Percentiles rank a stretch among this genome's conserved stretches.
phyloP scores from a whole-genome alignment of 176 grass and related monocot species.

The Musa beccarii region DNA sequence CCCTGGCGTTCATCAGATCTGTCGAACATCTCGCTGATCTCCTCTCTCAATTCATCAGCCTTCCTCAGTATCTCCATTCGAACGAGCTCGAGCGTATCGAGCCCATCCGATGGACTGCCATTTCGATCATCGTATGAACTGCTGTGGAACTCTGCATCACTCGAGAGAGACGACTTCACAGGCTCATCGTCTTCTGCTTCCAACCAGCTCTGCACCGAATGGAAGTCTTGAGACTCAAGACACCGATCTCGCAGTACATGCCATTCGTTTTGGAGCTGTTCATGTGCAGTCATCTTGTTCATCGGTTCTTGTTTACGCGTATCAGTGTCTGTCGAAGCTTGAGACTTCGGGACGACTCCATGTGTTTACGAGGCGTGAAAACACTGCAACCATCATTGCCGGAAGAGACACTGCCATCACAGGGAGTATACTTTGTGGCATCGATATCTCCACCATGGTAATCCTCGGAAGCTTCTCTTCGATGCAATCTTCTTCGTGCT shows the following conservation, averaged over 20 bases:
- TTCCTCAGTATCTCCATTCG: constrained; percentile 63
- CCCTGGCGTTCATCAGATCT: constrained; percentile 38
- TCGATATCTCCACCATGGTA: not conserved
- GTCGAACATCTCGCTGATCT: constrained; percentile 53
- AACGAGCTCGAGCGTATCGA: constrained; percentile 30
- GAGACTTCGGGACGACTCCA: not conserved
- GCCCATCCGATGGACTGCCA: constrained; percentile 30
- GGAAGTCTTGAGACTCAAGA: constrained; percentile 29
- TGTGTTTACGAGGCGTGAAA: not conserved
- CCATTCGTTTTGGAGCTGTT: not conserved
- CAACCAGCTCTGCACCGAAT: constrained; percentile 34
- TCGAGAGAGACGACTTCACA: not conserved
- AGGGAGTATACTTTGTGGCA: not conserved
- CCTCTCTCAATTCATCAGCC: constrained; percentile 53
- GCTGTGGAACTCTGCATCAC: not conserved
- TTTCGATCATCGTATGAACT: constrained; percentile 22
- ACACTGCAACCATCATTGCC: not conserved
- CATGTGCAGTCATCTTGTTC: no score
- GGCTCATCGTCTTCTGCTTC: constrained; percentile 5
- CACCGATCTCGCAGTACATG: constrained; percentile 19
- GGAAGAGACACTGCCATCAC: not conserved
- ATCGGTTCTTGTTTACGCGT: not conserved
- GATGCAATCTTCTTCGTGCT: no score
- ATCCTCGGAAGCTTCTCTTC: not conserved
- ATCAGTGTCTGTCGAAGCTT: not conserved